These are phyloP conservation scores for Leishmania amazonensis DNA, from an alignment of 208 protist species.

Conservation along the genomic window DNA sequence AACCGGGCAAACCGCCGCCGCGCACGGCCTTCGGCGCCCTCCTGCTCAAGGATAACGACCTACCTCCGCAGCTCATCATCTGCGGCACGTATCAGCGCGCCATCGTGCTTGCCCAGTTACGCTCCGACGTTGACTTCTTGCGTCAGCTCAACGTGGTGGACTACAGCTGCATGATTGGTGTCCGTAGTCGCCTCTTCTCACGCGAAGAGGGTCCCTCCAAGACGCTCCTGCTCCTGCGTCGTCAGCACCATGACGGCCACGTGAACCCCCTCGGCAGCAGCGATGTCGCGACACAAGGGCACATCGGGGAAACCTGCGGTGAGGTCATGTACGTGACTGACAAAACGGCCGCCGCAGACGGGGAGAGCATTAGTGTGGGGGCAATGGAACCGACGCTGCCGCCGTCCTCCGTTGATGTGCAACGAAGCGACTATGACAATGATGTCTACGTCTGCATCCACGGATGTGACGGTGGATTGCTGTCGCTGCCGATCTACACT, in stretches of 20 bases:
- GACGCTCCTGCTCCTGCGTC: slow-evolving; percentile 48
- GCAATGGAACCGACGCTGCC: neutral
- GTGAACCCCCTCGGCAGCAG: slow-evolving; percentile 12
- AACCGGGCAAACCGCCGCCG: slow-evolving; percentile 53
- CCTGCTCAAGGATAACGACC: slow-evolving; percentile 89
- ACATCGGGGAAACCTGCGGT: slow-evolving; percentile 6
- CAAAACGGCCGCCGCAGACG: slow-evolving; percentile 17
- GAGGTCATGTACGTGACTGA: slow-evolving; percentile 25
- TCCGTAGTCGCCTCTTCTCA: slow-evolving; percentile 83
- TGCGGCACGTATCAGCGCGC: slow-evolving; percentile 73
- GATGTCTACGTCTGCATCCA: slow-evolving; percentile 66
- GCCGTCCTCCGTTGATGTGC: neutral
- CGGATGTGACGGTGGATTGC: slow-evolving; percentile 81
- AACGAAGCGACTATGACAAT: slow-evolving; percentile 14
- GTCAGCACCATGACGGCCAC: slow-evolving; percentile 14
- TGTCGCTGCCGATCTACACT: slow-evolving; percentile 79
- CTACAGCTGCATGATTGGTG: slow-evolving; percentile 93
- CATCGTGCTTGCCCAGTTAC: slow-evolving; percentile 87
- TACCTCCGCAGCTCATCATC: slow-evolving; percentile 84
- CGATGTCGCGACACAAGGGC: neutral
- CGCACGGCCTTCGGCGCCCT: slow-evolving; percentile 82
- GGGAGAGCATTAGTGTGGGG: slow-evolving; percentile 19
- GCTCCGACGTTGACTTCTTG: slow-evolving; percentile 84
- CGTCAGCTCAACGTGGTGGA: slow-evolving; percentile 85
- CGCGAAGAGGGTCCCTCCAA: slow-evolving; percentile 63